Base-by-base conservation (phyloP, 2,329 filamentous ascomycete species). In the Exophiala xenobiotica region DNA sequence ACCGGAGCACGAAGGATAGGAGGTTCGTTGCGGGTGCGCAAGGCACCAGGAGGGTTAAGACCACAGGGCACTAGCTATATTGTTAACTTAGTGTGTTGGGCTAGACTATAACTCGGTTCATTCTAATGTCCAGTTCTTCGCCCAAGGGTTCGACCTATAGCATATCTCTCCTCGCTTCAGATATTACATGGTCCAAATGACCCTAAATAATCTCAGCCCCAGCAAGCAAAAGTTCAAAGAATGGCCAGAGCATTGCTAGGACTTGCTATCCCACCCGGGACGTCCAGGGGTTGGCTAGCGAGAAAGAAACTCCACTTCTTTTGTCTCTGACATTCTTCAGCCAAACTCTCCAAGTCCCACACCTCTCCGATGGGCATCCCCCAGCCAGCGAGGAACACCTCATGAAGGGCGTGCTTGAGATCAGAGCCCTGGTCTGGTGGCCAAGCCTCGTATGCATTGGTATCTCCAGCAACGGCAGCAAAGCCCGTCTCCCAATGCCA, bases 261-360 rank as follows among this genome's bases (percentile, higher is more conserved):
- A 23, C 51, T 50, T 9, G 51, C 57, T 11, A 61, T 50, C 12
- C 57, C 58, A 19, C 49, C 49, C 9, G 54, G 54, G 11, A 61
- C 12, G 44, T 59, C 27, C 18, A 61, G 33, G 4, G 58, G 58
- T 26, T 27, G 26, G 8, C 71, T 75, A 1, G 70, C 68, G 11
- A 79, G 62, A 50, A 79, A 78, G 51, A 79, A 79, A 0, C 58
- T 62, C 64, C 64, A 72, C 12, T 70, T 16, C 11, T 62, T 3
- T 57, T 57, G 41, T 33, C 59, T 60, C 49, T 16, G 18, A 60
- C 71, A 74, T 45, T 67, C 59, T 47, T 61, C 53, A 12, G 65
- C 58, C 39, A 74, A 58, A 22, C 54, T 60, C 57, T 75, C 70
- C 7, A 74, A 57, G 58, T 74, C 68, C 44, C 57, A 61, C 23